These are phyloP conservation scores for Willaertia magna DNA, from an alignment of 208 protist species.

Conservation along the genomic window DNA sequence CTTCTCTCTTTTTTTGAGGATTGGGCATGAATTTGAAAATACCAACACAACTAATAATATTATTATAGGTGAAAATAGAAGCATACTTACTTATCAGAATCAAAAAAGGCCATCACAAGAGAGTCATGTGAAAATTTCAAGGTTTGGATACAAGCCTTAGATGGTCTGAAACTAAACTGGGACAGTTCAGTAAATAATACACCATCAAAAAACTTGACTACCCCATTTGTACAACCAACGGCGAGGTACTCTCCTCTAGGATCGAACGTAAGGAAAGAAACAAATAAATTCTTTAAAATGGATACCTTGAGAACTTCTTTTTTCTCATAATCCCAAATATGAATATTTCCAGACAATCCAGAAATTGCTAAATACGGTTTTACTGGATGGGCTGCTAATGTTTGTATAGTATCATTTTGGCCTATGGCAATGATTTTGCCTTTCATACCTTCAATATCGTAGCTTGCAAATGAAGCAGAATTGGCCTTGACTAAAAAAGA, in stretches of 20 bases:
- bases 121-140: constrained; percentile 64
- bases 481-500: constrained; percentile 72
- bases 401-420: constrained; percentile 61
- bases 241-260: constrained; percentile 52
- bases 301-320: constrained; percentile 51
- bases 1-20: not conserved
- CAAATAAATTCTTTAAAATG: constrained; percentile 56
- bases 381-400: constrained; percentile 59
- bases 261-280: constrained; percentile 69
- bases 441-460: constrained; percentile 36
- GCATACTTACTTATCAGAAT: constrained; percentile 24
- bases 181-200: constrained; percentile 59
- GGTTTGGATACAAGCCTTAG: constrained; percentile 45
- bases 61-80: not conserved
- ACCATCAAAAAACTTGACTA: constrained; percentile 70
- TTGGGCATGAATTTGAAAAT: constrained; percentile 54
- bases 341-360: constrained; percentile 59
- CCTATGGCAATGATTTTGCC: constrained; percentile 68
- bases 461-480: constrained; percentile 52
- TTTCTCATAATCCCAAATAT: constrained; percentile 73
- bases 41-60: constrained; percentile 49
- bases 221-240: constrained; percentile 74
- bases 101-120: constrained; percentile 56
- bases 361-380: constrained; percentile 61
- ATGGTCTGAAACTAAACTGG: constrained; percentile 43